These are phyloP conservation scores for Pseudozyma thailandica DNA, from an alignment of 1,284 basidiomycete species.

Conservation along the genomic window DNA sequence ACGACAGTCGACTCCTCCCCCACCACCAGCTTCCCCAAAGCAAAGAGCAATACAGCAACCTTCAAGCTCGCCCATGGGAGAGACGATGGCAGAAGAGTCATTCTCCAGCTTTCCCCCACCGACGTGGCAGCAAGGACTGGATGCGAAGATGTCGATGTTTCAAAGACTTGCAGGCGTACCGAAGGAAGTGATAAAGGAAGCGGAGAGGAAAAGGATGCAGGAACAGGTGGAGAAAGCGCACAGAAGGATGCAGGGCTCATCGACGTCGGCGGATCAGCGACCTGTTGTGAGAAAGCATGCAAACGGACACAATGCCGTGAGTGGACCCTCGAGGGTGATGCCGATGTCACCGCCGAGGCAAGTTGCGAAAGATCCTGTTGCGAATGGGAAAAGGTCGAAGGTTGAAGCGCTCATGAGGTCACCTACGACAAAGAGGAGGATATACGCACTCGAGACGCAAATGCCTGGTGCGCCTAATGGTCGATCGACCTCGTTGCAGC, in stretches of 20 bases:
- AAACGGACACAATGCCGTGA: not conserved
- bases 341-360: too few species aligned
- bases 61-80: constrained; percentile 15
- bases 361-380: too few species aligned
- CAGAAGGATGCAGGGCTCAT: constrained; percentile 14
- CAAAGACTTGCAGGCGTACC: constrained; percentile 35
- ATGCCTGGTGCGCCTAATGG: constrained; percentile 1
- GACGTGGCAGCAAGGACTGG: constrained; percentile 18
- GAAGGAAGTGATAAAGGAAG: constrained; percentile 6
- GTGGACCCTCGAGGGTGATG: too few species aligned
- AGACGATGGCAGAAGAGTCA: constrained; percentile 32
- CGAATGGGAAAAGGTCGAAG: not conserved
- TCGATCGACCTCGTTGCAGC: constrained; percentile 15
- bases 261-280: not conserved
- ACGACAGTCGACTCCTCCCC: not conserved
- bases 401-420: constrained; percentile 15
- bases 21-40: not conserved
- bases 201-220: constrained; percentile 13
- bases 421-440: constrained; percentile 34
- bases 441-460: constrained; percentile 50
- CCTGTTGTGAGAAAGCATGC: not conserved
- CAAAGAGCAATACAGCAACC: not conserved
- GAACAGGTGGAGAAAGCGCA: constrained; percentile 31
- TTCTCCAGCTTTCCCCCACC: constrained; percentile 41
- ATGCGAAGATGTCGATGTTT: constrained; percentile 15